Conservation (phyloP, 192 early-diverging fungal species). For the Coemansia sp. region DNA sequence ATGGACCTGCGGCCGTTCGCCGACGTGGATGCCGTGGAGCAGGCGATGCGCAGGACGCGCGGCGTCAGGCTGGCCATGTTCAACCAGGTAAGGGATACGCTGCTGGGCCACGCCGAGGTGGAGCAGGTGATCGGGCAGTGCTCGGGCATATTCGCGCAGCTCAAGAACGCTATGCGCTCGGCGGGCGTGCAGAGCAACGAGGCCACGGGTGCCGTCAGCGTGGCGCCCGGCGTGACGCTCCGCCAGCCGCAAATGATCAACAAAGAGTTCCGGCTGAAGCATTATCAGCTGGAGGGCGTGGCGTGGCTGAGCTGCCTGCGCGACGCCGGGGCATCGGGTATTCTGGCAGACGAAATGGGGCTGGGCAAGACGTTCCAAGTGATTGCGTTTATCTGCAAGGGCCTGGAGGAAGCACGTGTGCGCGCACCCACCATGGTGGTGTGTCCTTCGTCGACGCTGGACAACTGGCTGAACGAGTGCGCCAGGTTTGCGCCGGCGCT, state of each 20-base stretch:
- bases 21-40: constrained; percentile 53
- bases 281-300: constrained; percentile 85
- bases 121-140: constrained; percentile 52
- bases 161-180: constrained; percentile 29
- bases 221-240: constrained; percentile 32
- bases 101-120: constrained; percentile 48
- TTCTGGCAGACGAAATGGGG: constrained; percentile 82
- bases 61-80: constrained; percentile 62
- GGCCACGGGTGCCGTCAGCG: constrained; percentile 42
- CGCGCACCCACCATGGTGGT: constrained; percentile 74
- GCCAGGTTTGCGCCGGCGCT: constrained; percentile 61
- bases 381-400: constrained; percentile 68
- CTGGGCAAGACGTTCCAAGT: constrained; percentile 93
- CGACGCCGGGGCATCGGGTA: constrained; percentile 70
- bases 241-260: constrained; percentile 62
- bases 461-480: constrained; percentile 92
- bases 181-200: constrained; percentile 41
- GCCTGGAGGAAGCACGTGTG: constrained; percentile 26
- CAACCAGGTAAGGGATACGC: constrained; percentile 46
- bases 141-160: constrained; percentile 35
- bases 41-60: constrained; percentile 51
- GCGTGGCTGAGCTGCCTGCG: constrained; percentile 81
- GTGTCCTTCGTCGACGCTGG: constrained; percentile 84
- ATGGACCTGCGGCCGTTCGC: constrained; percentile 56
- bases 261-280: constrained; percentile 62